Evolutionary conservation across 257 asterid genomes (phyloP), one percentile per base, ranked within the genome.

Genomic region (Henckelia pumila): DNA sequence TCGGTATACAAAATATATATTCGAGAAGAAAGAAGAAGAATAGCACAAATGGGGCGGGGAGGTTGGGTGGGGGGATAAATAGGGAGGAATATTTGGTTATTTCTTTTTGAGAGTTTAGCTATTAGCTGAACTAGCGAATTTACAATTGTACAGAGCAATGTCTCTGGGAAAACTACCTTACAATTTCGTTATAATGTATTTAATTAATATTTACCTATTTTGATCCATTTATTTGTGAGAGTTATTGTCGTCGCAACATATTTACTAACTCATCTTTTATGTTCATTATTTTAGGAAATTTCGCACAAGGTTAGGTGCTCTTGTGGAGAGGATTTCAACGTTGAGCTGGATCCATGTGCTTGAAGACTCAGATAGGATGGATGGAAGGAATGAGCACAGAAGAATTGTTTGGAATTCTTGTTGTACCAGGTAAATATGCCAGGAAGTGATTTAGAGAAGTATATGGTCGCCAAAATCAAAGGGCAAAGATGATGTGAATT

Each of bases 281-380:
- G 59, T 64, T 59, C 24, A 25, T 71, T 6, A 72, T 53, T 72
- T 68, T 90, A 92, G 94, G 88, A 75, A 67, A 81, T 89, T 71
- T 81, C 83, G 6, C 85, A 79, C 71, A 67, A 56, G n/a, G 81
- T 83, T 59, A 76, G 70, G 74, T 92, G 96, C 78, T 78, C 85
- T 67, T 92, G 96, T 64, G 96, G 95, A 60, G 79, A 77, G 80
- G 85, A 84, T 73, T 92, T 78, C 89, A 68, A 47, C 17, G 89
- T 78, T 65, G 74, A 56, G 58, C 66, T 87, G 79, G 79, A 78
- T 57, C 30, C 26, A 62, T 70, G 76, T 68, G 76, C 79, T 67
- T 69, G 73, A 65, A 26, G 60, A 40, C 21, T 25, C 25, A 55
- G 66, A 70, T 47, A 67, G 69, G 62, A 22, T 32, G 67, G 67